phyloP scores from a whole-genome alignment of 2,329 filamentous ascomycete species.

The Pezicula rhizophila region DNA sequence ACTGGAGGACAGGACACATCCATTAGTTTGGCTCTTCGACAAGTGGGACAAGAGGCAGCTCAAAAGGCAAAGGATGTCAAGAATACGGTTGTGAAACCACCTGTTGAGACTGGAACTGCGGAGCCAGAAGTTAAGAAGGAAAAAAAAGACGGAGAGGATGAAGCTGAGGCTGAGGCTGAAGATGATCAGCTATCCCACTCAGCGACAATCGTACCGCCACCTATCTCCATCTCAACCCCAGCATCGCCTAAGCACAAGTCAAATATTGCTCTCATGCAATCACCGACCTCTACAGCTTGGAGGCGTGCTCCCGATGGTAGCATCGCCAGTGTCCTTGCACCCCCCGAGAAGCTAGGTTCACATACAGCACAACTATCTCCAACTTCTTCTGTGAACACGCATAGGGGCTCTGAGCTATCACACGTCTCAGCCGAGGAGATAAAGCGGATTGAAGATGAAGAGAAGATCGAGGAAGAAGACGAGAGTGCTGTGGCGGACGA shows the following conservation, averaged over 20 bases:
- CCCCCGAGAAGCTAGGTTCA: constrained; percentile 6
- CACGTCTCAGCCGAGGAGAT: constrained; percentile 21
- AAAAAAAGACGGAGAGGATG: background rate
- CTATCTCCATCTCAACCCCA: constrained; percentile 3
- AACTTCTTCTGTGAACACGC: constrained; percentile 12
- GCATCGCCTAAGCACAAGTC: constrained; percentile 4
- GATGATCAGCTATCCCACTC: constrained; percentile 5
- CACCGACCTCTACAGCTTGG: constrained; percentile 25
- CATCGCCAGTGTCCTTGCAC: background rate
- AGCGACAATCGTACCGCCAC: constrained; percentile 7
- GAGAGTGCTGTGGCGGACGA: constrained; percentile 16
- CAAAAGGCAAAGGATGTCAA: constrained; percentile 56
- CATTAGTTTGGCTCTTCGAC: constrained; percentile 40
- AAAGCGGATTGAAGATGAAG: constrained; percentile 21
- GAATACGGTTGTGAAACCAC: constrained; percentile 27
- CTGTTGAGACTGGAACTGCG: constrained; percentile 15
- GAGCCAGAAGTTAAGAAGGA: constrained; percentile 7
- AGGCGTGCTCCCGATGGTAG: constrained; percentile 9
- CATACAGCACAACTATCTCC: constrained; percentile 12
- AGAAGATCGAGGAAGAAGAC: constrained; percentile 24
- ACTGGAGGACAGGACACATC: constrained; percentile 17
- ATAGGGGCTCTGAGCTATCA: constrained; percentile 18
- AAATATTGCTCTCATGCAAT: constrained; percentile 18
- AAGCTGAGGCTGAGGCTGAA: background rate
- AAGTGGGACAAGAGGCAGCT: constrained; percentile 59